phyloP scores from a whole-genome alignment of 2,329 filamentous ascomycete genomes.

The Massarina eburnea region DNA sequence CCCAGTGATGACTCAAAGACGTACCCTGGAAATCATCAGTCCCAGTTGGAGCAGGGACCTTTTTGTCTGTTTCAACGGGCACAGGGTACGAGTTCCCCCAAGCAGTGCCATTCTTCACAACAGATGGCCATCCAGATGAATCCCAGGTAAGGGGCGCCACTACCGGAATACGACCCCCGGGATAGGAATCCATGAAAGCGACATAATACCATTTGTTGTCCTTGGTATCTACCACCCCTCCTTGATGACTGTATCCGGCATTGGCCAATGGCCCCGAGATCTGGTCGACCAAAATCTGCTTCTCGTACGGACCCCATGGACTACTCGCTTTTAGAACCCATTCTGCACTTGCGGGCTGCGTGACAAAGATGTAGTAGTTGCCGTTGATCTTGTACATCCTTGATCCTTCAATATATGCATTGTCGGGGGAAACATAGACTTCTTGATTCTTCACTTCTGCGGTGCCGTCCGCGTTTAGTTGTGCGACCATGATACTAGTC shows the following conservation, averaged over 20 bases:
- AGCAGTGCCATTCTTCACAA: constrained; percentile 44
- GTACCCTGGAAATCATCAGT: constrained; percentile 50
- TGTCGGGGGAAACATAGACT: constrained; percentile 42
- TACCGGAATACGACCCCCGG: constrained; percentile 56
- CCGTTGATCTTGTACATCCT: constrained; percentile 58
- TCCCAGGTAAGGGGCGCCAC: constrained; percentile 56
- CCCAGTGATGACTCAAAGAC: constrained; percentile 49
- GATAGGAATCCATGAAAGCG: constrained; percentile 56
- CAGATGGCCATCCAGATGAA: constrained; percentile 51
- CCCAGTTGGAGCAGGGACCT: constrained; percentile 26
- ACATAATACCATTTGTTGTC: constrained; percentile 60
- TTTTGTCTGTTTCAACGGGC: constrained; percentile 14
- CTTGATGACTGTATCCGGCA: constrained; percentile 54
- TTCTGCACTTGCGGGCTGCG: constrained; percentile 45
- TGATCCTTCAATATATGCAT: constrained; percentile 49
- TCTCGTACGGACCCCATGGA: constrained; percentile 55
- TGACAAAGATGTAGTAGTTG: constrained; percentile 55
- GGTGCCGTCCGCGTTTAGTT: constrained; percentile 52
- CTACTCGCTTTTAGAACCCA: constrained; percentile 51
- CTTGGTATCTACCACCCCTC: constrained; percentile 53
- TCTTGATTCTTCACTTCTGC: constrained; percentile 44
- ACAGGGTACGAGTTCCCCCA: constrained; percentile 49
- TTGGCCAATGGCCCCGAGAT: constrained; percentile 44
- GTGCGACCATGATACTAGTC: constrained; percentile 49
- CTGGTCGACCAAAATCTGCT: constrained; percentile 45